These are phyloP conservation scores for Rusavskia elegans DNA, from an alignment of 495 filamentous ascomycete species.

Conservation along the genomic window DNA sequence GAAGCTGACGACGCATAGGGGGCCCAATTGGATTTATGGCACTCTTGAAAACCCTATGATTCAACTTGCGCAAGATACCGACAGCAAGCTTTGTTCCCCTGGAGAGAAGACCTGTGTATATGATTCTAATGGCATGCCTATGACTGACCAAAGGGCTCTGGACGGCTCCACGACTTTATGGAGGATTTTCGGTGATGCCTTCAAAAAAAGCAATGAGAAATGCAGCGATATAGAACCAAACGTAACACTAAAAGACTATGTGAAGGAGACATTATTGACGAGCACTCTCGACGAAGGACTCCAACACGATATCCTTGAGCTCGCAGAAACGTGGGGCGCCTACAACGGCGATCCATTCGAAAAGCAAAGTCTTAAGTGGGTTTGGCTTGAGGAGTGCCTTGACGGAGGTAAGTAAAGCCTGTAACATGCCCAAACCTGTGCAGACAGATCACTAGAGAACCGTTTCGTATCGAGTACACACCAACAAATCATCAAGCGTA, in stretches of 20 bases:
- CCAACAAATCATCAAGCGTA: conserved; percentile 47
- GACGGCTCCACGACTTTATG: conserved; percentile 49
- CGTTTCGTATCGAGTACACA: conserved; percentile 80
- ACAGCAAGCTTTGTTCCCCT: conserved; percentile 41
- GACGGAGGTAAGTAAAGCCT: conserved; percentile 45
- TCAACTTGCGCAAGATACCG: conserved; percentile 52
- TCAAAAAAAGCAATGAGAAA: conserved; percentile 56
- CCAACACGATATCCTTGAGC: conserved; percentile 39
- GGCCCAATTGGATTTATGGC: conserved; percentile 92
- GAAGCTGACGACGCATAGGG: conserved; percentile 26
- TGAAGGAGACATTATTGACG: conserved; percentile 39
- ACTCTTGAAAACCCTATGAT: conserved; percentile 68
- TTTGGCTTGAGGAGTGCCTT: conserved; percentile 79
- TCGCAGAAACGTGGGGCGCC: conserved; percentile 66
- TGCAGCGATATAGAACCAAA: conserved; percentile 43
- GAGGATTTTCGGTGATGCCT: conserved; percentile 63
- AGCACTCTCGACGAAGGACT: conserved; percentile 34
- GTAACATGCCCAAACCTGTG: neutral
- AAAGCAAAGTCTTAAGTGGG: conserved; percentile 73
- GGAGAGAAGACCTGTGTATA: conserved; percentile 37
- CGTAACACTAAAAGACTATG: conserved; percentile 61
- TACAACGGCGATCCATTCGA: conserved; percentile 65
- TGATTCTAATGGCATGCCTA: conserved; percentile 40
- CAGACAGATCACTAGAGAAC: conserved; percentile 41
- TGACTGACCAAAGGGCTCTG: conserved; percentile 34